phyloP scores from a whole-genome alignment of 179 eudicot species.

The Drosera spatulata region DNA sequence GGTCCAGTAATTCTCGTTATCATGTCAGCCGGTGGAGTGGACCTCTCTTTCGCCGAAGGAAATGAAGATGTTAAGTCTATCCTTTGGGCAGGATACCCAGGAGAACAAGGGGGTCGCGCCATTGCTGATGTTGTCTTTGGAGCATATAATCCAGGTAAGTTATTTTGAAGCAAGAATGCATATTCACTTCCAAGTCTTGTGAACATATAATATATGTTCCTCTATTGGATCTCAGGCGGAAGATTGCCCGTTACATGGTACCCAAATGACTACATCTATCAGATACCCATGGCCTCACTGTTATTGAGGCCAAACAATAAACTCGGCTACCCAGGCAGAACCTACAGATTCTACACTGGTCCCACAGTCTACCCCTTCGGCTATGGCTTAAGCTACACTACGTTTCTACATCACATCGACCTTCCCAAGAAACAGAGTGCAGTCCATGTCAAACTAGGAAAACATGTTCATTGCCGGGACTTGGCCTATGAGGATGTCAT shows the following conservation, averaged over 20 bases:
- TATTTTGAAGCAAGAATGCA: neutral
- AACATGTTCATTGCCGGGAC: constrained; percentile 9
- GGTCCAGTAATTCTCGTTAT: constrained; percentile 26
- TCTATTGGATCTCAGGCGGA: constrained; percentile 10
- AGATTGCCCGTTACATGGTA: constrained; percentile 23
- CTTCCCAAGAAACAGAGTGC: neutral
- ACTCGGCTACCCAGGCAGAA: constrained; percentile 17
- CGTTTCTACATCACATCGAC: constrained; percentile 3
- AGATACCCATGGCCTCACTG: constrained; percentile 20
- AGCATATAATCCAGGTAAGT: constrained; percentile 16
- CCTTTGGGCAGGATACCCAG: constrained; percentile 46
- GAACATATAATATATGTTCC: too few relatives aligned
- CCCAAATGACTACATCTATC: constrained; percentile 6
- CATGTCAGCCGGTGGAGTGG: constrained; percentile 32
- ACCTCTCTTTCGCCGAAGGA: constrained; percentile 20
- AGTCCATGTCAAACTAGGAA: constrained; percentile 1
- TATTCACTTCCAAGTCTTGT: too few relatives aligned
- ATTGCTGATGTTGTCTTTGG: constrained; percentile 22
- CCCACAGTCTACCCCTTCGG: constrained; percentile 17
- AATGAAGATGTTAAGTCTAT: constrained; percentile 15
- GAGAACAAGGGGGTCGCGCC: constrained; percentile 22
- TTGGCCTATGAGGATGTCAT: constrained; percentile 6
- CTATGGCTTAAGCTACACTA: constrained; percentile 16
- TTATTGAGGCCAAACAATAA: constrained; percentile 10
- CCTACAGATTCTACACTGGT: constrained; percentile 19